phyloP scores from a whole-genome alignment of 2,329 filamentous ascomycete genomes.

The Didymella lethalis region DNA sequence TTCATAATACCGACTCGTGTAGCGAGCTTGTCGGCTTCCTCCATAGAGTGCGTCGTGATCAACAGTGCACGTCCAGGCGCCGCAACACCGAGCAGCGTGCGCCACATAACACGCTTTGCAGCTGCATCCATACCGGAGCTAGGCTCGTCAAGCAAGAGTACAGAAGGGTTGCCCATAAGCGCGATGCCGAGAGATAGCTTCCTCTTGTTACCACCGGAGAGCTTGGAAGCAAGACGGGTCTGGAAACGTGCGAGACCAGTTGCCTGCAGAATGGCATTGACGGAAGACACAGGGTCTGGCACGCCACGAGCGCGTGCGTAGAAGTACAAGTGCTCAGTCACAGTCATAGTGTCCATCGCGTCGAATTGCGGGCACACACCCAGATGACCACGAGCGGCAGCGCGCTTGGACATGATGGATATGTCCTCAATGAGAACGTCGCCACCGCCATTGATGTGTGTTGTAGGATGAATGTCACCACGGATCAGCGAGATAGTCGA shows the following conservation, averaged over 20 bases:
- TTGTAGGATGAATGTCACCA: slow-evolving; percentile 80
- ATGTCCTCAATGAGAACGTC: slow-evolving; percentile 82
- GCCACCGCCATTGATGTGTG: slow-evolving; percentile 65
- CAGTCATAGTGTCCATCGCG: slow-evolving; percentile 90
- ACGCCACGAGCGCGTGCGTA: slow-evolving; percentile 88
- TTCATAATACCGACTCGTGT: slow-evolving; percentile 86
- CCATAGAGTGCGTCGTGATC: slow-evolving; percentile 93
- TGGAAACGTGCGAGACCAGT: slow-evolving; percentile 78
- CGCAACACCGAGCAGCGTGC: slow-evolving; percentile 76
- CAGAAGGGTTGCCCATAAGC: slow-evolving; percentile 88
- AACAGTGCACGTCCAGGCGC: slow-evolving; percentile 78
- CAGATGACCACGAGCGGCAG: slow-evolving; percentile 75
- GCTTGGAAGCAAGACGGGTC: slow-evolving; percentile 76
- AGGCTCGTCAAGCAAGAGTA: slow-evolving; percentile 88
- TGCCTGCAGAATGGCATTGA: slow-evolving; percentile 77
- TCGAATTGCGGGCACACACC: slow-evolving; percentile 84
- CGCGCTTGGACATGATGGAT: slow-evolving; percentile 75
- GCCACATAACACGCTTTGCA: slow-evolving; percentile 93
- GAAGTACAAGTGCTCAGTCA: slow-evolving; percentile 83
- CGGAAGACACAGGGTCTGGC: slow-evolving; percentile 76
- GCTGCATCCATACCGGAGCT: slow-evolving; percentile 89
- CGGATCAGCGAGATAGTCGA: slow-evolving; percentile 89
- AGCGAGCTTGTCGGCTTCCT: slow-evolving; percentile 90
- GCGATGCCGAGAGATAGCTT: slow-evolving; percentile 90
- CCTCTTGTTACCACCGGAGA: slow-evolving; percentile 92